Conservation (phyloP, 1,139 yeast genomes). For the Geotrichum aggregatum region DNA sequence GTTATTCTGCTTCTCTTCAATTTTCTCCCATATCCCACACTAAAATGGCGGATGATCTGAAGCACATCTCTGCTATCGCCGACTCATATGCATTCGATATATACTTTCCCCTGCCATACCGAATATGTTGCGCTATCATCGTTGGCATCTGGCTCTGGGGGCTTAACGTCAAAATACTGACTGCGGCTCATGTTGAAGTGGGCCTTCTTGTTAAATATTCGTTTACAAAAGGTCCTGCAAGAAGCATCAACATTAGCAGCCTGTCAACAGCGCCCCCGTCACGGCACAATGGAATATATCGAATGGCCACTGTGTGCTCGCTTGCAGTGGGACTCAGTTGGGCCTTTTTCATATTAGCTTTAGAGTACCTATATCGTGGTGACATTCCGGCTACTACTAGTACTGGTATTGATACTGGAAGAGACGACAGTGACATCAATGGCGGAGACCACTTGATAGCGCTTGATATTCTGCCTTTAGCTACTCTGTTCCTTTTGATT, state of each 20-base stretch:
- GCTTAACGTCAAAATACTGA: slow-evolving; percentile 41
- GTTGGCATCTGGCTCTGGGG: slow-evolving; percentile 53
- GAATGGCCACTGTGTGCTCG: slow-evolving; percentile 31
- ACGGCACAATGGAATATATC: slow-evolving; percentile 29
- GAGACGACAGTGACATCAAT: too few relatives aligned
- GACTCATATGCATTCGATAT: slow-evolving; percentile 37
- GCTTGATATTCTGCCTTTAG: slow-evolving; percentile 39
- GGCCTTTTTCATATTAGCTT: slow-evolving; percentile 10
- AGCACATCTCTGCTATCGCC: background rate
- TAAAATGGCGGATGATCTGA: background rate
- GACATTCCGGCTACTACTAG: background rate
- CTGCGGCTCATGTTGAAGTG: slow-evolving; percentile 42
- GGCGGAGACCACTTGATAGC: background rate
- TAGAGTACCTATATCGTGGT: background rate
- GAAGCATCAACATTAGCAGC: background rate
- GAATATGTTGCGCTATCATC: slow-evolving; percentile 45
- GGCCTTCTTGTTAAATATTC: slow-evolving; percentile 40
- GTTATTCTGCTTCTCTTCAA: too few relatives aligned
- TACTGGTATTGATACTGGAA: background rate
- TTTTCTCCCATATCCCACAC: background rate
- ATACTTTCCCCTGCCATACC: slow-evolving; percentile 48
- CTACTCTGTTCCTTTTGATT: slow-evolving; percentile 34
- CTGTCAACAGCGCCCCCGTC: slow-evolving; percentile 15
- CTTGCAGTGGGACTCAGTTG: slow-evolving; percentile 15
- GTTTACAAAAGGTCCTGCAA: slow-evolving; percentile 11